Evolutionary conservation across 176 grass and related monocot genomes (phyloP).

Genomic region (Musa acuminata): DNA sequence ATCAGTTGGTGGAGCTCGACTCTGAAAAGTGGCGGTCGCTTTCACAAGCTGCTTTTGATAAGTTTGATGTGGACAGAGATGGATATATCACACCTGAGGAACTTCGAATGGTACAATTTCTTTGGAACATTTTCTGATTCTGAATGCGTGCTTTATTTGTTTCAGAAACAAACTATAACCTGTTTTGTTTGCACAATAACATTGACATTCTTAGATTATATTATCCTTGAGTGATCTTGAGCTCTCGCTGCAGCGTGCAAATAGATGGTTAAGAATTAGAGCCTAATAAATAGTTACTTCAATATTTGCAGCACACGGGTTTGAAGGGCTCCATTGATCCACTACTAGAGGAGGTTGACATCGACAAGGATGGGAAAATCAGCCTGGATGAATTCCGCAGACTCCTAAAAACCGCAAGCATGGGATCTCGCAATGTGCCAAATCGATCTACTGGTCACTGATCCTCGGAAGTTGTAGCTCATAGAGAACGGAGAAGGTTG

Average conservation of each 20-base stretch:
- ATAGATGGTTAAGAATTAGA: neutral
- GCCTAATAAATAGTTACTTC: neutral
- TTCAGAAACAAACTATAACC: too few species aligned
- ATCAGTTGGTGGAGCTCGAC: constrained; percentile 79
- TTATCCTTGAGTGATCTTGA: neutral
- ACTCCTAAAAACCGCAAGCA: constrained; percentile 83
- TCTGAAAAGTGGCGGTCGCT: constrained; percentile 67
- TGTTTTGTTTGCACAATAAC: too few species aligned
- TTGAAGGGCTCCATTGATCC: constrained; percentile 83
- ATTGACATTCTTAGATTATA: neutral
- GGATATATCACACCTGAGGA: constrained; percentile 94
- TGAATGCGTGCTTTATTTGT: neutral
- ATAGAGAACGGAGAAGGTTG: neutral
- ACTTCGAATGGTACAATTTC: constrained; percentile 57
- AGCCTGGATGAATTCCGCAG: constrained; percentile 87
- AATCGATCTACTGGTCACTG: neutral
- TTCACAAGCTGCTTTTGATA: constrained; percentile 80
- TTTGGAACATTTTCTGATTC: neutral
- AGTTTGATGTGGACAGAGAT: constrained; percentile 86
- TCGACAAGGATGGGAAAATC: constrained; percentile 93
- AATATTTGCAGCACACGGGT: constrained; percentile 54
- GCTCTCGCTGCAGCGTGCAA: neutral
- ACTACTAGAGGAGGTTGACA: constrained; percentile 76
- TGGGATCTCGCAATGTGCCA: constrained; percentile 60
- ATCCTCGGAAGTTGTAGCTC: neutral